Conservation (phyloP, 805 yeast species). For the Lipomyces yamanashiensis region DNA sequence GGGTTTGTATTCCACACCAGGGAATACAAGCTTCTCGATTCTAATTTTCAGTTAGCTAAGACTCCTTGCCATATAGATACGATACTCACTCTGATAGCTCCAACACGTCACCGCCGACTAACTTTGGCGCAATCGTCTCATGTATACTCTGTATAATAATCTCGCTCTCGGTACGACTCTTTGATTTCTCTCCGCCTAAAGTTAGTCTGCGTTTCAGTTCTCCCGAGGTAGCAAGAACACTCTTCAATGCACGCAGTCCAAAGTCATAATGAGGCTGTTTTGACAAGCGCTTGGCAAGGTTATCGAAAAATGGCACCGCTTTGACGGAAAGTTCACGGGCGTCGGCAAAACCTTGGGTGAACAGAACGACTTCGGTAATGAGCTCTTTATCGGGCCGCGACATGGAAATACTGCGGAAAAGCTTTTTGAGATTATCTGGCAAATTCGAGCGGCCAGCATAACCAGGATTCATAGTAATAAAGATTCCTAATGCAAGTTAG, state of each 20-base stretch:
- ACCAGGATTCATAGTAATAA: conserved; percentile 89
- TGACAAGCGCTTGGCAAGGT: conserved; percentile 51
- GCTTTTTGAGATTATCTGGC: conserved; percentile 83
- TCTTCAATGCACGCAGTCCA: conserved; percentile 82
- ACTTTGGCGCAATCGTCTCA: conserved; percentile 71
- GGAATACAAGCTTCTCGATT: conserved; percentile 36
- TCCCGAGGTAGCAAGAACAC: conserved; percentile 66
- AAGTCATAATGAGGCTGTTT: conserved; percentile 83
- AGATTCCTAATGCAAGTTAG: conserved; percentile 56
- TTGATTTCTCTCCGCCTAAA: background rate
- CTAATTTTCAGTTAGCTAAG: conserved; percentile 1
- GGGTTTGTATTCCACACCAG: conserved; percentile 33
- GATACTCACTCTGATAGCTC: conserved; percentile 44
- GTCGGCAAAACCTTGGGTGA: conserved; percentile 68
- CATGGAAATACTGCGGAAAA: conserved; percentile 78
- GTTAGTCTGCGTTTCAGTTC: conserved; percentile 45
- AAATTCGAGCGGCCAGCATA: conserved; percentile 81
- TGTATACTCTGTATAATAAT: conserved; percentile 58
- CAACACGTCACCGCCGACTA: conserved; percentile 57
- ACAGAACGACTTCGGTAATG: conserved; percentile 73
- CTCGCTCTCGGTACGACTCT: conserved; percentile 4
- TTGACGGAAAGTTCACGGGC: conserved; percentile 53
- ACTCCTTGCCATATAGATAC: background rate
- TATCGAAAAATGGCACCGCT: conserved; percentile 60
- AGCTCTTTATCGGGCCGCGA: conserved; percentile 66